Percentiles rank a stretch among this genome's conserved stretches.
phyloP scores from a whole-genome alignment of 768 basidiomycete genomes.

The Mycena rosella region DNA sequence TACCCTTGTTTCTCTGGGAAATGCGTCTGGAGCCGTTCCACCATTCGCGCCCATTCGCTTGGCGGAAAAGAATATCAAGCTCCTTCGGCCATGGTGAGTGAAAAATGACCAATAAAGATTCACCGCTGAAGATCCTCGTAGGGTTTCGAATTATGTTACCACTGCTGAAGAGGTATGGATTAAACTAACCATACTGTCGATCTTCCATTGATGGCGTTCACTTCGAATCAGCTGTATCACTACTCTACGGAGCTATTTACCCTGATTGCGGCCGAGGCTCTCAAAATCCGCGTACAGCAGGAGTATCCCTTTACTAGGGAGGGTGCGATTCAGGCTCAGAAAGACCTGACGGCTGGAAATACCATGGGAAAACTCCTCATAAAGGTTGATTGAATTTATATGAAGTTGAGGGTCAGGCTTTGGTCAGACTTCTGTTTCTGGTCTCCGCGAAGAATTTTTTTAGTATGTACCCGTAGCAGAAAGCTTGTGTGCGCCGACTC shows the following conservation, averaged over 20 bases:
- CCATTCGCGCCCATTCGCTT: slow-evolving; percentile 83
- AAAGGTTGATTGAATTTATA: slow-evolving; percentile 47
- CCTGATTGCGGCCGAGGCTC: slow-evolving; percentile 65
- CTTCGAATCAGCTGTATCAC: slow-evolving; percentile 50
- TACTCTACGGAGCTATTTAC: slow-evolving; percentile 78
- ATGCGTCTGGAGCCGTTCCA: slow-evolving; percentile 88
- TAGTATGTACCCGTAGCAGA: no score
- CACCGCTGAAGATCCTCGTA: slow-evolving; percentile 43
- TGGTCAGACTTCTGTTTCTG: no score
- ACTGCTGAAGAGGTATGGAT: slow-evolving; percentile 79
- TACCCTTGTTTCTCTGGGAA: slow-evolving; percentile 91
- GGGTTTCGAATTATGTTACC: slow-evolving; percentile 77
- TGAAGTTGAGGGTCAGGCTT: no score
- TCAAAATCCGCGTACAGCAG: slow-evolving; percentile 74
- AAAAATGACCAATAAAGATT: not conserved
- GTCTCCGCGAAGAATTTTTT: no score
- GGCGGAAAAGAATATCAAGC: slow-evolving; percentile 83
- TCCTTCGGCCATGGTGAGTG: slow-evolving; percentile 80
- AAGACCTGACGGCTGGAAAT: slow-evolving; percentile 80
- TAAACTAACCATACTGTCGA: not conserved
- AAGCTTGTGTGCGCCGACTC: no score
- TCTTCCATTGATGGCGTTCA: not conserved
- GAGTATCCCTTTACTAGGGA: slow-evolving; percentile 90
- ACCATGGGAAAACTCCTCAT: slow-evolving; percentile 91
- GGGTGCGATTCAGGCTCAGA: slow-evolving; percentile 82